Percentiles rank a stretch among this genome's conserved stretches.
Evolutionary conservation across 2,329 filamentous ascomycete species (phyloP).

Genomic region (Phyllosticta citribraziliensis): DNA sequence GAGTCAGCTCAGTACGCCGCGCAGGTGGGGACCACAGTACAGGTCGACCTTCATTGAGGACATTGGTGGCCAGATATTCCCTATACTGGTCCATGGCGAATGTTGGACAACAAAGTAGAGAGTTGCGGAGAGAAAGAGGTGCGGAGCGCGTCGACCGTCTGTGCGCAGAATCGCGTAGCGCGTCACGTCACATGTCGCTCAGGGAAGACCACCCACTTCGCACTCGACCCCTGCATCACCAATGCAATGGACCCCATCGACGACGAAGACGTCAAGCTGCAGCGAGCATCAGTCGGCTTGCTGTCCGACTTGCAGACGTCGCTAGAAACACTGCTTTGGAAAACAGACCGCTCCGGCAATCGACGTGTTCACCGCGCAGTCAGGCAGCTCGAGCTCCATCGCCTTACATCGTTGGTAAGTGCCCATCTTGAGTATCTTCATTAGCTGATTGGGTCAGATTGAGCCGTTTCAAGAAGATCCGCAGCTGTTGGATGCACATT

Average conservation of each 20-base stretch:
- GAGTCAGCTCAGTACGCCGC: slow-evolving; percentile 11
- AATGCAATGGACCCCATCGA: slow-evolving; percentile 27
- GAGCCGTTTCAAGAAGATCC: slow-evolving; percentile 93
- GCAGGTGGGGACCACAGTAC: slow-evolving; percentile 37
- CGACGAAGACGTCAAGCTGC: slow-evolving; percentile 37
- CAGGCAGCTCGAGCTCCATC: slow-evolving; percentile 30
- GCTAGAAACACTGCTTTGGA: slow-evolving; percentile 29
- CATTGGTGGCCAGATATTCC: slow-evolving; percentile 62
- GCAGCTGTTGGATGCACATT: slow-evolving; percentile 78
- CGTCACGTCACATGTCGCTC: slow-evolving; percentile 5
- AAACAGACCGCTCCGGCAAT: slow-evolving; percentile 16
- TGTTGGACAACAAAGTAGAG: not conserved
- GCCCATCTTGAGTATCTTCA: slow-evolving; percentile 1
- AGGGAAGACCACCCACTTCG: not conserved
- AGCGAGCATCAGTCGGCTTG: slow-evolving; percentile 30
- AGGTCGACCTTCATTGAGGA: slow-evolving; percentile 65
- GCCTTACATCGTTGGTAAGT: slow-evolving; percentile 25
- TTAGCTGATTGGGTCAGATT: slow-evolving; percentile 35
- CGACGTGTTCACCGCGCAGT: slow-evolving; percentile 27
- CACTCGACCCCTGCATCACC: not conserved
- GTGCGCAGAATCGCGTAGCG: slow-evolving; percentile 2
- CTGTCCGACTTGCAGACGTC: slow-evolving; percentile 22
- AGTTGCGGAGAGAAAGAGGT: not conserved
- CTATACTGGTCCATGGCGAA: slow-evolving; percentile 47
- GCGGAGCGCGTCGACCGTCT: slow-evolving; percentile 3